phyloP scores from a whole-genome alignment of 768 basidiomycete genomes.

The Royoungia palumana region DNA sequence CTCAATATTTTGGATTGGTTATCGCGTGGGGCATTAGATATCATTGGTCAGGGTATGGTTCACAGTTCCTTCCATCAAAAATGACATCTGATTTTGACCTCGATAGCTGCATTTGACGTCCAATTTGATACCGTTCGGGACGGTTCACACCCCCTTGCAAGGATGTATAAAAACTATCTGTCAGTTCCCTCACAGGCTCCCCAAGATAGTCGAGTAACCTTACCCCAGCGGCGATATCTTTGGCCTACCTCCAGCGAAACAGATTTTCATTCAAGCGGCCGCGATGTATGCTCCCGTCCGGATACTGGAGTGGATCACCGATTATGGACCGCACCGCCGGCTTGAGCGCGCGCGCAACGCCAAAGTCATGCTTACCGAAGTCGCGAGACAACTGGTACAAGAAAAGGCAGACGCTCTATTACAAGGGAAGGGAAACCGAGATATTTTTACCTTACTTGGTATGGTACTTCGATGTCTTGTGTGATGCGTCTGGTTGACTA shows the following conservation, averaged over 20 bases:
- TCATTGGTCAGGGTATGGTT: not conserved
- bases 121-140: slow-evolving; percentile 1
- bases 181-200: not conserved
- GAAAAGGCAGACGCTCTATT: slow-evolving; percentile 15
- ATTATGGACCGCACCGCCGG: slow-evolving; percentile 22
- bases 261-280: slow-evolving; percentile 7
- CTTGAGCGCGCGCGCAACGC: slow-evolving; percentile 15
- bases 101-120: slow-evolving; percentile 45
- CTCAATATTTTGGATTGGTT: slow-evolving; percentile 24
- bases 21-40: slow-evolving; percentile 44
- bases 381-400: slow-evolving; percentile 16
- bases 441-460: slow-evolving; percentile 39
- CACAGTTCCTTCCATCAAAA: not conserved
- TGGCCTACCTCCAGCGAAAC: slow-evolving; percentile 3
- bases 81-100: too few relatives aligned
- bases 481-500: not conserved
- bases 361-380: not conserved
- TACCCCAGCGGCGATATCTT: slow-evolving; percentile 7
- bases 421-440: slow-evolving; percentile 13
- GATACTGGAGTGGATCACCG: slow-evolving; percentile 33
- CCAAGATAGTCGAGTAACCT: not conserved
- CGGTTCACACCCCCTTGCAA: slow-evolving; percentile 1
- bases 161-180: slow-evolving; percentile 5
- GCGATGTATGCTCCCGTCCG: slow-evolving; percentile 13
- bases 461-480: not conserved